Conservation (phyloP, 768 basidiomycete genomes). For the Dendrothele bispora region DNA sequence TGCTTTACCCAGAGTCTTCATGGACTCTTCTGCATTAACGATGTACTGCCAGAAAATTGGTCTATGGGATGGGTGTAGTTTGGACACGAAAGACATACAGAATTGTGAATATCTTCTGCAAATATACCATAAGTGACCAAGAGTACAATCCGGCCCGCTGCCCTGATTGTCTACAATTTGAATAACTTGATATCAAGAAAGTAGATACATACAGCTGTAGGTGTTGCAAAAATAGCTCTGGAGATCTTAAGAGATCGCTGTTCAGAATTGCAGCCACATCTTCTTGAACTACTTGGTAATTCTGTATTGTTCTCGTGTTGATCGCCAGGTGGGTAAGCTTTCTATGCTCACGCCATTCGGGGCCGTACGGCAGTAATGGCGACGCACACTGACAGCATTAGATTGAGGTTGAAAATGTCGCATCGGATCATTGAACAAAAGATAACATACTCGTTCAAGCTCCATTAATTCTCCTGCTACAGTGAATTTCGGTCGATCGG, state of each 20-base stretch:
- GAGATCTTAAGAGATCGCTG: constrained; percentile 11
- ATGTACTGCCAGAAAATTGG: constrained; percentile 23
- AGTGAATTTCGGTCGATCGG: constrained; percentile 26
- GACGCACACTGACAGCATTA: not conserved
- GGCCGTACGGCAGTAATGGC: constrained; percentile 18
- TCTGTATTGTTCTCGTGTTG: constrained; percentile 25
- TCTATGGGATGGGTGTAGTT: not conserved
- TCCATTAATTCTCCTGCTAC: constrained; percentile 3
- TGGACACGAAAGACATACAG: constrained; percentile 9
- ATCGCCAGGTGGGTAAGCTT: constrained; percentile 29
- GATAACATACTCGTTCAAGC: not conserved
- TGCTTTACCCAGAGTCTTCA: constrained; percentile 22
- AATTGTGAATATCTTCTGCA: constrained; percentile 16
- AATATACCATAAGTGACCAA: constrained; percentile 25
- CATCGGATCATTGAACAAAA: not conserved
- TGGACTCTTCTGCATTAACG: constrained; percentile 21
- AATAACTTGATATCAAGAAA: not conserved
- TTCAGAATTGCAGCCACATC: constrained; percentile 17
- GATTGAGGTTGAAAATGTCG: not conserved
- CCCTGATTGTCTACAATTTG: too few relatives aligned
- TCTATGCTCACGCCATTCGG: constrained; percentile 23
- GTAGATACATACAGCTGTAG: constrained; percentile 15
- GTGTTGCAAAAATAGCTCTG: constrained; percentile 18
- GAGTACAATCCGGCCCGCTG: constrained; percentile 19
- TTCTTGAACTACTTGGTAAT: constrained; percentile 31